Conservation (phyloP, 805 yeast species). For the Priceomyces medius region DNA sequence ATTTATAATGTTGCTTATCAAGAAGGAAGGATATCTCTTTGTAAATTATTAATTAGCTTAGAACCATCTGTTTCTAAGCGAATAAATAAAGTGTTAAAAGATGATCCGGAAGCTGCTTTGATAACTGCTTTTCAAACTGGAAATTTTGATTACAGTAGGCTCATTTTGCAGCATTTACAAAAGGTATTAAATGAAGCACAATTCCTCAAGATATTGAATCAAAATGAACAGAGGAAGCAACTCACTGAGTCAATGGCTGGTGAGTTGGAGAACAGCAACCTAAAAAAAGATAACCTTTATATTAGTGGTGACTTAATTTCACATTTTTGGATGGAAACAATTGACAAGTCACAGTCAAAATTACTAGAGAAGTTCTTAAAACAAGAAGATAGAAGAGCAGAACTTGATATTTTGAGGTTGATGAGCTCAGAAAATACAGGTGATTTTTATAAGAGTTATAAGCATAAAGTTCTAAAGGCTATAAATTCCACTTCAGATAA, state of each 20-base stretch:
- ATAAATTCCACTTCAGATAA: conserved; percentile 19
- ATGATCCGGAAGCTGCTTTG: conserved; percentile 68
- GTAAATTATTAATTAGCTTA: conserved; percentile 62
- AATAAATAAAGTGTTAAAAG: conserved; percentile 58
- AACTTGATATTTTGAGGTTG: conserved; percentile 16
- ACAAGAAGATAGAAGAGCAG: conserved; percentile 30
- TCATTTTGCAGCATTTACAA: conserved; percentile 55
- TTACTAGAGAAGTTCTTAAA: conserved; percentile 27
- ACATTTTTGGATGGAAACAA: conserved; percentile 34
- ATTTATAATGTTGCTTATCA: conserved; percentile 67
- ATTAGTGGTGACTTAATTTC: conserved; percentile 40
- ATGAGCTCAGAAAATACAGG: conserved; percentile 17
- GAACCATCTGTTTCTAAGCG: conserved; percentile 67
- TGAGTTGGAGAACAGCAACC: conserved; percentile 16
- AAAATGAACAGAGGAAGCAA: conserved; percentile 32
- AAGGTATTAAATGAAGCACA: conserved; percentile 60
- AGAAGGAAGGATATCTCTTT: conserved; percentile 75
- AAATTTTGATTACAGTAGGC: conserved; percentile 58
- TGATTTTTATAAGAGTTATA: conserved; percentile 22
- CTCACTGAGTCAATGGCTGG: conserved; percentile 31
- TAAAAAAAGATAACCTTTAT: conserved; percentile 21
- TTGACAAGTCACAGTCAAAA: conserved; percentile 24
- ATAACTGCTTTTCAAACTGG: conserved; percentile 61
- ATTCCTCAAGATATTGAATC: conserved; percentile 64
- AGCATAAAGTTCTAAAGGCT: conserved; percentile 21